phyloP scores from a whole-genome alignment of 495 filamentous ascomycete species.

The Podospora sp. region DNA sequence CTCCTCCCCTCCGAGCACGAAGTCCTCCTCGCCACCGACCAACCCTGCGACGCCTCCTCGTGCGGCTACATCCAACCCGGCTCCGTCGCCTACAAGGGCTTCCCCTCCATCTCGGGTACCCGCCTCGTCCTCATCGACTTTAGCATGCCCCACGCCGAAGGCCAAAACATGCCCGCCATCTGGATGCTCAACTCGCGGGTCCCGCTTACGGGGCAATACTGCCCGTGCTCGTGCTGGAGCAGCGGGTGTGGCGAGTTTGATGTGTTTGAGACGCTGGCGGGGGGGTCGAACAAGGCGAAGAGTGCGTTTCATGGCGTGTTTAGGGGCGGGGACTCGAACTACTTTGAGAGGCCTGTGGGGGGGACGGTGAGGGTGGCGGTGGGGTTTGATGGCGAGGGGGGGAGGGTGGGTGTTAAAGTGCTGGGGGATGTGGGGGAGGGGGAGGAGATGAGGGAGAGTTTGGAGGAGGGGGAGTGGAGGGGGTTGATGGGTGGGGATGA shows the following conservation, averaged over 20 bases:
- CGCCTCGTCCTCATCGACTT: slow-evolving; percentile 66
- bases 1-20: slow-evolving; percentile 60
- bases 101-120: slow-evolving; percentile 58
- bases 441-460: background rate
- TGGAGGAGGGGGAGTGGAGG: background rate
- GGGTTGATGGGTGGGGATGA: background rate
- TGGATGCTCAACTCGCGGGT: slow-evolving; percentile 75
- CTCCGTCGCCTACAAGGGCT: slow-evolving; percentile 68
- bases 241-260: slow-evolving; percentile 71
- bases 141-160: slow-evolving; percentile 60
- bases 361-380: slow-evolving; percentile 60
- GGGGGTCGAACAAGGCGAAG: slow-evolving; percentile 53
- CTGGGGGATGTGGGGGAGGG: background rate
- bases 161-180: slow-evolving; percentile 62
- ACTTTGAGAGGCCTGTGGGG: slow-evolving; percentile 60
- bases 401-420: slow-evolving; percentile 34
- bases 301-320: slow-evolving; percentile 62
- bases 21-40: slow-evolving; percentile 61
- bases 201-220: slow-evolving; percentile 66
- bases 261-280: slow-evolving; percentile 64
- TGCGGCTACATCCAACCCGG: slow-evolving; percentile 63
- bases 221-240: slow-evolving; percentile 67
- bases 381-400: slow-evolving; percentile 51
- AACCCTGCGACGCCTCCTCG: slow-evolving; percentile 54
- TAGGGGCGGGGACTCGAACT: slow-evolving; percentile 64